These are phyloP conservation scores for Neurospora cerealis DNA, from an alignment of 495 filamentous ascomycete genomes.

Conservation along the genomic window DNA sequence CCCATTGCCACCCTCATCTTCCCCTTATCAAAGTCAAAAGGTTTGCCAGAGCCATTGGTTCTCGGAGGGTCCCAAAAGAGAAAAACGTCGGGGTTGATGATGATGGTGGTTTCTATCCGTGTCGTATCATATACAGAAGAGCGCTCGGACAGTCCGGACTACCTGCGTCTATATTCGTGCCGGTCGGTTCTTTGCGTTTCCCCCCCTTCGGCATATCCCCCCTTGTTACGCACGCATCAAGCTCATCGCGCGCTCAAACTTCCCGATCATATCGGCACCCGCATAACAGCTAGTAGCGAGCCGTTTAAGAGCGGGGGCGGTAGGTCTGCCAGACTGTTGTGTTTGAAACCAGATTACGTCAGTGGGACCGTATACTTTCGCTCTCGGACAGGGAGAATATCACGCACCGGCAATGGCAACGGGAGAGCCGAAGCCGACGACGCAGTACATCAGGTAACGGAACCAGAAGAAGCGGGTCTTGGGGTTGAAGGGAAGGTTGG, in stretches of 20 bases:
- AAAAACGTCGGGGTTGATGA: constrained; percentile 4
- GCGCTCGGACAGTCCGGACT: neutral
- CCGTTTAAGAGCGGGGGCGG: constrained; percentile 44
- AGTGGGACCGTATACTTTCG: neutral
- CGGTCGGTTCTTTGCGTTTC: neutral
- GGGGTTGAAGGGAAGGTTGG: constrained; percentile 95
- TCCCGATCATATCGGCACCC: neutral
- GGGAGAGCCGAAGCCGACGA: constrained; percentile 66
- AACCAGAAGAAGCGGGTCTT: constrained; percentile 71
- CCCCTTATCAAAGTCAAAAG: neutral
- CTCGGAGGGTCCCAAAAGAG: constrained; percentile 2
- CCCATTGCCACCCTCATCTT: neutral
- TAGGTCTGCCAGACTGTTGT: constrained; percentile 75
- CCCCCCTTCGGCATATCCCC: neutral
- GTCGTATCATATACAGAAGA: constrained; percentile 19
- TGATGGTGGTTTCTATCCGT: constrained; percentile 14
- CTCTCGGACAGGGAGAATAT: constrained; percentile 4
- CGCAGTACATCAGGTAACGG: constrained; percentile 75
- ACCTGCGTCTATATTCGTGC: neutral
- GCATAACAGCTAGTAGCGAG: constrained; percentile 2
- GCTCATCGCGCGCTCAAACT: neutral
- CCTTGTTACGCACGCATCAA: neutral
- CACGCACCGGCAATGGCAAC: constrained; percentile 75
- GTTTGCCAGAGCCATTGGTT: neutral
- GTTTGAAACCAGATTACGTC: neutral